Evolutionary conservation across 352 stramenopile species (phyloP).

Genomic region (Pelagophyceae sp.): DNA sequence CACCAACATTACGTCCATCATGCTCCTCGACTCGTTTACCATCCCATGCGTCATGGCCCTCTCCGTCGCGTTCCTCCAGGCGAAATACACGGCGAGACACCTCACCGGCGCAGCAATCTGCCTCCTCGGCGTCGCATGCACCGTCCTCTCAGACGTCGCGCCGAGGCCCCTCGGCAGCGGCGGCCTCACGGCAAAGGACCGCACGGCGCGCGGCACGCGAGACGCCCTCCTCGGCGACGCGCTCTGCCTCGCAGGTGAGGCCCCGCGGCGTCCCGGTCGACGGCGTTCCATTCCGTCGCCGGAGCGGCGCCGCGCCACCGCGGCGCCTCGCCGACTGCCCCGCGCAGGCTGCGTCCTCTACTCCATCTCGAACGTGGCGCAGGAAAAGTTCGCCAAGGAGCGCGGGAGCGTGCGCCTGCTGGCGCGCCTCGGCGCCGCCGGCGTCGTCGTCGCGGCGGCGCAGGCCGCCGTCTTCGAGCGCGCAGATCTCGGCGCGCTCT

Average conservation of each 20-base stretch:
- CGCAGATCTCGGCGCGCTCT: not conserved
- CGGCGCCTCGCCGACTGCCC: too few species aligned
- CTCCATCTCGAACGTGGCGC: constrained; percentile 77
- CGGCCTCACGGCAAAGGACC: constrained; percentile 23
- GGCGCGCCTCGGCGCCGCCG: constrained; percentile 41
- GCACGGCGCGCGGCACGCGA: not conserved
- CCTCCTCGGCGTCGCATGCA: constrained; percentile 62
- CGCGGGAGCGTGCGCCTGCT: not conserved
- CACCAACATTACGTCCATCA: constrained; percentile 87
- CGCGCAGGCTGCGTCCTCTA: constrained; percentile 82
- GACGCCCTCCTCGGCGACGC: constrained; percentile 61
- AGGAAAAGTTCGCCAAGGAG: constrained; percentile 31
- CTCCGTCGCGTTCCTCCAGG: constrained; percentile 65
- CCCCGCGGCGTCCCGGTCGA: too few species aligned
- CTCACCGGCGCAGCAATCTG: constrained; percentile 65
- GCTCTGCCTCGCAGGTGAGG: constrained; percentile 74
- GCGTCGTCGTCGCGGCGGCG: constrained; percentile 34
- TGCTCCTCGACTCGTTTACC: constrained; percentile 88
- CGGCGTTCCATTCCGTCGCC: too few species aligned
- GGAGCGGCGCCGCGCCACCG: too few species aligned
- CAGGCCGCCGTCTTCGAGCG: constrained; percentile 7
- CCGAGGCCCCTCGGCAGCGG: constrained; percentile 29
- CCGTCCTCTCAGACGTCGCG: constrained; percentile 71
- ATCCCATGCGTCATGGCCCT: constrained; percentile 88
- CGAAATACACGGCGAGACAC: constrained; percentile 59